Percentiles rank a stretch among this genome's conserved stretches.
phyloP scores from a whole-genome alignment of 2,329 filamentous ascomycete species.

The Venturia nashicola region DNA sequence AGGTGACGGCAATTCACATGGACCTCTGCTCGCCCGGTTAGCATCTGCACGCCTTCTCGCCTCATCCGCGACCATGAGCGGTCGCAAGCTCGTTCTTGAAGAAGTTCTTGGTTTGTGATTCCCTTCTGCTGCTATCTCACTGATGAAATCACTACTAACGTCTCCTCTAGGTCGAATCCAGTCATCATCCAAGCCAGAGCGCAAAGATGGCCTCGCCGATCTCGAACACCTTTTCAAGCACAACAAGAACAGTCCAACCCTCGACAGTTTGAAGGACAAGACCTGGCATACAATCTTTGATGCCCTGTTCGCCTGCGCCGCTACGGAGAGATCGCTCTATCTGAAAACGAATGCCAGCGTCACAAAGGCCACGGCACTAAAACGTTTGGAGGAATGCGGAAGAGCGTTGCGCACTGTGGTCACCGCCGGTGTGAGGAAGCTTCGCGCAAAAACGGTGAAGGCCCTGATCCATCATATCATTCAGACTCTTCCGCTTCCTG shows the following conservation, averaged over 20 bases:
- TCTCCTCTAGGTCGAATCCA: slow-evolving; percentile 20
- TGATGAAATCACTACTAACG: slow-evolving; percentile 1
- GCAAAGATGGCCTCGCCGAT: slow-evolving; percentile 37
- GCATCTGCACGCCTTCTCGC: not conserved
- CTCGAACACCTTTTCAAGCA: slow-evolving; percentile 39
- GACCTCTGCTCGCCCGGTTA: not conserved
- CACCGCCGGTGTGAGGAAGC: slow-evolving; percentile 51
- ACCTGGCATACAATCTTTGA: slow-evolving; percentile 68
- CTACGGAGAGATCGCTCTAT: slow-evolving; percentile 55
- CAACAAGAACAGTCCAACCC: slow-evolving; percentile 24
- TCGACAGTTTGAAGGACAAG: slow-evolving; percentile 49
- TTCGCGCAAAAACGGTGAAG: slow-evolving; percentile 68
- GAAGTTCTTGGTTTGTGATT: not conserved
- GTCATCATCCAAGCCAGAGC: slow-evolving; percentile 32
- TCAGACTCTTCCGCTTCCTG: slow-evolving; percentile 53
- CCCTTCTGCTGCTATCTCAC: no score
- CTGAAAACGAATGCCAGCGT: slow-evolving; percentile 41
- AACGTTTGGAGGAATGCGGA: slow-evolving; percentile 55
- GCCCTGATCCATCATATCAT: slow-evolving; percentile 72
- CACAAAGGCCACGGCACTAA: slow-evolving; percentile 25
- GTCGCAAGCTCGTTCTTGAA: not conserved
- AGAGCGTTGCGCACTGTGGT: slow-evolving; percentile 60
- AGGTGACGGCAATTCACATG: not conserved
- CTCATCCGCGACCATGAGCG: not conserved
- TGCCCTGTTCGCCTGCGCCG: slow-evolving; percentile 54